These are phyloP conservation scores for Tuber brumale DNA, from an alignment of 495 filamentous ascomycete species.

Conservation along the genomic window DNA sequence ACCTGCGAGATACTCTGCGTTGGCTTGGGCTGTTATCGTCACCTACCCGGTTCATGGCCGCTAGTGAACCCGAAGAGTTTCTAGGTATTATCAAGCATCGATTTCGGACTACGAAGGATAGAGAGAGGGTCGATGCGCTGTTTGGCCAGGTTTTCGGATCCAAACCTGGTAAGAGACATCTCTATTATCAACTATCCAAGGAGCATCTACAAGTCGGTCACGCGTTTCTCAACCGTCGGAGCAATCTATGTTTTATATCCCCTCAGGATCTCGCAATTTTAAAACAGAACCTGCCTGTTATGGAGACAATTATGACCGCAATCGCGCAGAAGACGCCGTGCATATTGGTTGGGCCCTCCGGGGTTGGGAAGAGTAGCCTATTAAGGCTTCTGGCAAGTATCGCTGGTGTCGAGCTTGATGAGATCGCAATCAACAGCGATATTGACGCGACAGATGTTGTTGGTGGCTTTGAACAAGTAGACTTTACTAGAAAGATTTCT, in stretches of 20 bases:
- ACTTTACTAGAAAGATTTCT: conserved; percentile 62
- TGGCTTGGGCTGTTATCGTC: conserved; percentile 72
- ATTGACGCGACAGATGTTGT: conserved; percentile 95
- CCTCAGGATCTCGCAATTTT: conserved; percentile 54
- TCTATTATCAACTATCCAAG: conserved; percentile 60
- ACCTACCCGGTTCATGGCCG: conserved; percentile 51
- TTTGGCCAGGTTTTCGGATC: conserved; percentile 54
- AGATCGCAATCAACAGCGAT: conserved; percentile 80
- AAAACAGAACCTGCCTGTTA: conserved; percentile 55
- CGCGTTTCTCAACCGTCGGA: conserved; percentile 58
- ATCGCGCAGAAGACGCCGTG: conserved; percentile 79
- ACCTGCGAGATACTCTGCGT: conserved; percentile 81
- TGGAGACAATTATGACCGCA: conserved; percentile 83
- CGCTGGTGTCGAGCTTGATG: conserved; percentile 63
- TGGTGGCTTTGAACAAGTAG: conserved; percentile 92
- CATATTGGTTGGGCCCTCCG: conserved; percentile 78
- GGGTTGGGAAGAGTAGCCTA: conserved; percentile 75
- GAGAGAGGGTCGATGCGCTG: conserved; percentile 55
- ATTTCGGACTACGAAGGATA: conserved; percentile 68
- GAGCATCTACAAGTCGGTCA: conserved; percentile 71
- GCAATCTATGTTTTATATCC: conserved; percentile 50
- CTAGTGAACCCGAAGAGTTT: conserved; percentile 58
- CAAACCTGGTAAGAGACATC: conserved; percentile 40
- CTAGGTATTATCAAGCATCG: conserved; percentile 77
- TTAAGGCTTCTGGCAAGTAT: conserved; percentile 71